These are phyloP conservation scores for Dentipellis sp. DNA, from an alignment of 768 basidiomycete genomes.

Conservation along the genomic window DNA sequence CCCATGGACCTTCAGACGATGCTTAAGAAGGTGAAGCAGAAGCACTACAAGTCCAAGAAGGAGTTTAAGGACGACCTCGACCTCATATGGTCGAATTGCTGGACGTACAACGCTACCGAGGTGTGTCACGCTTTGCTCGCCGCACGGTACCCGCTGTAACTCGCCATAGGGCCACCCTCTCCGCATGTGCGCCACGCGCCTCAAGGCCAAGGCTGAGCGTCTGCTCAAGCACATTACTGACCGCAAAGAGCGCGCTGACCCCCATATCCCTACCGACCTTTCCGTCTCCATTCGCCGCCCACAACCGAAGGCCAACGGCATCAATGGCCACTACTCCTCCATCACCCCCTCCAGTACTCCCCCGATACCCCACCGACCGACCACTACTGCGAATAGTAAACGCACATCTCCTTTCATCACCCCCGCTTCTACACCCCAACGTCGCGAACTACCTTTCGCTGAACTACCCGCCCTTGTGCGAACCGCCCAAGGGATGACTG, in stretches of 20 bases:
- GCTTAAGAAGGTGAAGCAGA: slow-evolving; percentile 87
- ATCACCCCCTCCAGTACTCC: slow-evolving; percentile 36
- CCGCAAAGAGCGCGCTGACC: slow-evolving; percentile 71
- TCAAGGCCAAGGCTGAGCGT: slow-evolving; percentile 77
- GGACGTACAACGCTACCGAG: slow-evolving; percentile 84
- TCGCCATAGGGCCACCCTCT: slow-evolving; percentile 72
- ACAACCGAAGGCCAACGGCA: slow-evolving; percentile 21
- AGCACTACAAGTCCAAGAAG: slow-evolving; percentile 86
- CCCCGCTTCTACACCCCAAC: slow-evolving; percentile 14
- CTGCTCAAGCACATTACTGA: slow-evolving; percentile 87
- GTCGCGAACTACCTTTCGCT: slow-evolving; percentile 43
- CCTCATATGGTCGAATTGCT: slow-evolving; percentile 95
- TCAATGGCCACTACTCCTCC: slow-evolving; percentile 34
- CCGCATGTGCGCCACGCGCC: slow-evolving; percentile 68
- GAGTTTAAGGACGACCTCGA: slow-evolving; percentile 93
- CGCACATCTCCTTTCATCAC: slow-evolving; percentile 4
- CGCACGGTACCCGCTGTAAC: slow-evolving; percentile 2
- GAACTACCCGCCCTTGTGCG: slow-evolving; percentile 65
- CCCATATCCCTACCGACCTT: slow-evolving; percentile 44
- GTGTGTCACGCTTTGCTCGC: slow-evolving; percentile 35
- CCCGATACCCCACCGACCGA: slow-evolving; percentile 23
- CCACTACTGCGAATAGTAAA: slow-evolving; percentile 12
- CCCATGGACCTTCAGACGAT: slow-evolving; percentile 97
- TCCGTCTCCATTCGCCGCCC: slow-evolving; percentile 24
- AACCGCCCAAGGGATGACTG: slow-evolving; percentile 64